A percentile compares a stretch with the other conserved stretches of the same genome.
phyloP scores from a whole-genome alignment of 2,329 filamentous ascomycete species.

The Neonectria magnoliae region DNA sequence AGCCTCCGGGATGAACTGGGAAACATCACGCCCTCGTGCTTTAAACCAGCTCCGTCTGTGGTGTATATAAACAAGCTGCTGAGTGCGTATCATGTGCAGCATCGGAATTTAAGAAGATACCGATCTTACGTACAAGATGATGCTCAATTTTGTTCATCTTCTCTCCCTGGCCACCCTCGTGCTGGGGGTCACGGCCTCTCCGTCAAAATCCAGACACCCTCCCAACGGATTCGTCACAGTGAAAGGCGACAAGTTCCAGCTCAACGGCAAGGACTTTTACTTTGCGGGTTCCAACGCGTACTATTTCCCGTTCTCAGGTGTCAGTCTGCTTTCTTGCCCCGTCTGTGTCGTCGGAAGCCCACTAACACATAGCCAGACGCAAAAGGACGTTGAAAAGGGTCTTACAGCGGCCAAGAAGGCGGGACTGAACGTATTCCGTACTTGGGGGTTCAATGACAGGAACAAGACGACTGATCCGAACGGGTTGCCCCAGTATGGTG shows the following conservation, averaged over 20 bases:
- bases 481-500: conserved; percentile 28
- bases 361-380: conserved; percentile 49
- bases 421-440: conserved; percentile 66
- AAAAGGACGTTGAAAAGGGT: conserved; percentile 63
- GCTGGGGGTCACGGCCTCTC: background rate
- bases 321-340: background rate
- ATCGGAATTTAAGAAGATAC: background rate
- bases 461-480: conserved; percentile 49
- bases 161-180: background rate
- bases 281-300: conserved; percentile 66
- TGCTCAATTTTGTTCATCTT: background rate
- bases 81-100: background rate
- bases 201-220: background rate
- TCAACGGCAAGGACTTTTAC: conserved; percentile 57
- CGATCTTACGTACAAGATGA: background rate
- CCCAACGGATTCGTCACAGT: conserved; percentile 43
- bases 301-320: conserved; percentile 53
- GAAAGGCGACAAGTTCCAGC: conserved; percentile 45
- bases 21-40: background rate
- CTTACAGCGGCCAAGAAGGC: conserved; percentile 58
- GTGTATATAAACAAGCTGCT: background rate
- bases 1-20: background rate
- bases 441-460: conserved; percentile 73
- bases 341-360: background rate
- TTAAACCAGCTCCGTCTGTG: background rate